Conservation (phyloP, 176 grass and related monocot genomes). For the Canna indica region DNA sequence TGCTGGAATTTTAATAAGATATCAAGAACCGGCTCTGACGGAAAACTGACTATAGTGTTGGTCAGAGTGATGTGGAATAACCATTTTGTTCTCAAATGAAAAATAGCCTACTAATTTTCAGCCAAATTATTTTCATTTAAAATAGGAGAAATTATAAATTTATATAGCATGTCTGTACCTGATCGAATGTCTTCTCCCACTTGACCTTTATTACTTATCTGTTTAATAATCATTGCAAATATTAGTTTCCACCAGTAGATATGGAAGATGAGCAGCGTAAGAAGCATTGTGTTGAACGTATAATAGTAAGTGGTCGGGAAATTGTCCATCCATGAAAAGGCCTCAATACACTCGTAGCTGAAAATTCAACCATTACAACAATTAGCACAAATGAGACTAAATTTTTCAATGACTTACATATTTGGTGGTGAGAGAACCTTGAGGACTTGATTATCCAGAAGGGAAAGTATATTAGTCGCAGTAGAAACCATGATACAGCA, state of each 20-base stretch:
- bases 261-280: slow-evolving; percentile 90
- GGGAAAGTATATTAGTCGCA: slow-evolving; percentile 92
- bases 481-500: slow-evolving; percentile 72
- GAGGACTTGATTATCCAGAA: slow-evolving; percentile 99
- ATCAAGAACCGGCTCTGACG: neutral
- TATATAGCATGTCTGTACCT: neutral
- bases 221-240: slow-evolving; percentile 84
- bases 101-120: neutral
- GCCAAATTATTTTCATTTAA: no score
- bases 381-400: neutral
- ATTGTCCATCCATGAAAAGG: slow-evolving; percentile 27
- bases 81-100: neutral
- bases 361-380: slow-evolving; percentile 22
- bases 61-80: neutral
- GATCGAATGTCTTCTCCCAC: slow-evolving; percentile 18
- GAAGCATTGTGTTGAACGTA: slow-evolving; percentile 89
- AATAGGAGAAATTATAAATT: neutral
- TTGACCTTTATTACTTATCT: slow-evolving; percentile 76
- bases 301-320: slow-evolving; percentile 84
- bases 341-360: slow-evolving; percentile 53
- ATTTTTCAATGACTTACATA: neutral
- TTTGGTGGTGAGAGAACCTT: slow-evolving; percentile 37
- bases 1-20: neutral
- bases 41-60: neutral
- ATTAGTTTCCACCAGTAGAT: slow-evolving; percentile 99